Base-by-base conservation (phyloP, 2,329 filamentous ascomycete genomes). In the Diaporthe longicolla region DNA sequence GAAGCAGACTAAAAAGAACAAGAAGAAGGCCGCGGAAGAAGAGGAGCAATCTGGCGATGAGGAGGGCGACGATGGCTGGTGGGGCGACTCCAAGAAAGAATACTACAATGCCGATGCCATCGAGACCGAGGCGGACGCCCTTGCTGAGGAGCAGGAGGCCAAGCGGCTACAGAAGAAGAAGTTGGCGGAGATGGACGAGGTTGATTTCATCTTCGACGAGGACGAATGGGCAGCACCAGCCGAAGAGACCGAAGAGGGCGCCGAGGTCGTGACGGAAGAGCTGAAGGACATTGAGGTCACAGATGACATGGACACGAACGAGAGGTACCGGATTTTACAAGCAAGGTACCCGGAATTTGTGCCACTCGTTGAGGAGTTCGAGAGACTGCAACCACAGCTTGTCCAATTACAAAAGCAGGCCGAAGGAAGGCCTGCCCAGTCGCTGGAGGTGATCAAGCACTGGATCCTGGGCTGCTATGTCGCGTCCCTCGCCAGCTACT, bases 161-260 rank as follows among this genome's bases (percentile, higher is more conserved):
- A 92, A 93, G 82, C 89, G 95, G 76, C 84, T 99, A 75, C 96
- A 98, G 82, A 92, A 95, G 83, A 98, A 98, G 87, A 96, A 97
- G 81, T 84, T 98, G 32, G 89, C 95, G 78, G 92, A 93, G 77
- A 97, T 99, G 94, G 90, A 91, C 8, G 95, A 97, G 78, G 93
- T 93, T 52, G 97, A 99, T 81, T 99, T 98, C 80, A 93, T 95
- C 11, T 97, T 98, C 77, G 95, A 98, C 79, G 94, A 97, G 80
- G 89, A 91, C 55, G 95, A 97, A 78, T 98, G 96, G 97, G 82
- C 92, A 50, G 90, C 89, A 35, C 85, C 87, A 21, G 88, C 87
- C 4, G 86, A 86, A 21, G 85, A 87, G 29, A 85, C 85, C 1
- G 85, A 87, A 1, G 85, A 87, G 45, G 86, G 86, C 74, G 86